These are phyloP conservation scores for Solanum corneliomulleri DNA, from an alignment of 257 asterid genomes.

Conservation along the genomic window DNA sequence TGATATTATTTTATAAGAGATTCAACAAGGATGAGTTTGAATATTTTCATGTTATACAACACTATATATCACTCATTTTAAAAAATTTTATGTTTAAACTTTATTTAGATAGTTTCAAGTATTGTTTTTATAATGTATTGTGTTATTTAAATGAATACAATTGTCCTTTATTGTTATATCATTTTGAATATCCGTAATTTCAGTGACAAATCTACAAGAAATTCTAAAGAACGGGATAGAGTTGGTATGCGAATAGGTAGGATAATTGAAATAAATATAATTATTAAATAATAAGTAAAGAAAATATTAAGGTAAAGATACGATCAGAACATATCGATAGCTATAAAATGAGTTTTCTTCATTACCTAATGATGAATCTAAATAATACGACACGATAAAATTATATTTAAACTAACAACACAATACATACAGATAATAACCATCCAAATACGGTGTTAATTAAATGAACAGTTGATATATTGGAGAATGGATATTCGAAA, in stretches of 20 bases:
- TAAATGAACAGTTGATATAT: neutral
- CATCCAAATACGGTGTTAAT: neutral
- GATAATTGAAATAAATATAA: too few relatives aligned
- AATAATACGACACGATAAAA: too few relatives aligned
- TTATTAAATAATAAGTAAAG: neutral
- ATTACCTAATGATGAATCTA: too few relatives aligned
- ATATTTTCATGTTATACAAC: neutral
- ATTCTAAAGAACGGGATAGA: neutral
- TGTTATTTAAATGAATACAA: too few relatives aligned
- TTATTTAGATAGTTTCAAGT: neutral
- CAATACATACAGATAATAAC: neutral
- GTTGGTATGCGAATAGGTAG: neutral
- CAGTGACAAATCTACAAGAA: neutral
- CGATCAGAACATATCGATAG: neutral
- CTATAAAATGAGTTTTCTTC: too few relatives aligned
- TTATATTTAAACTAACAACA: neutral
- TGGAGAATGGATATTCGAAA: neutral
- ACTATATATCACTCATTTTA: neutral
- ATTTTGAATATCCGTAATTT: too few relatives aligned
- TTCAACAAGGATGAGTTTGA: neutral
- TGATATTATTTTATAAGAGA: neutral
- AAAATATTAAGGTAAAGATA: neutral
- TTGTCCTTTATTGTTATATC: too few relatives aligned
- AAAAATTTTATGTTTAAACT: neutral
- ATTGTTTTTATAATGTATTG: too few relatives aligned